Evolutionary conservation across 345 rosid species (phyloP).

Genomic region (Moricandia moricandioides): DNA sequence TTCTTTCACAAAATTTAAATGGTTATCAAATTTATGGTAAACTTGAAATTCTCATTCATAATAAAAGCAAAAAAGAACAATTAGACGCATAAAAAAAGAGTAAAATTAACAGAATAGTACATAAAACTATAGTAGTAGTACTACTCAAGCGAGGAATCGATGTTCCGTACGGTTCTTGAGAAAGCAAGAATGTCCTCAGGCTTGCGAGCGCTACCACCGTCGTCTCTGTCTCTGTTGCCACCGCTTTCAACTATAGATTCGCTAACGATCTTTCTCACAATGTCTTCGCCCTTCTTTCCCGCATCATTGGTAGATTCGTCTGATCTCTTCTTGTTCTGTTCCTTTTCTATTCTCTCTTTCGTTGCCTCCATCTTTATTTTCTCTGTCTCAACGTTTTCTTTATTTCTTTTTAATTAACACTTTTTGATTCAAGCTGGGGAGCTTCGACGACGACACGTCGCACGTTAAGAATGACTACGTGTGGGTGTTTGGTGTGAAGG

Average conservation of each 20-base stretch:
- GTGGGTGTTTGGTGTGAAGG: constrained; percentile 2
- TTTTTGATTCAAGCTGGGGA: not conserved
- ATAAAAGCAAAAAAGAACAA: not conserved
- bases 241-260: constrained; percentile 20
- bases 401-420: not conserved
- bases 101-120: not conserved
- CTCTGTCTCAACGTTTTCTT: not conserved
- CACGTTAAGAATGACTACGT: constrained; percentile 2
- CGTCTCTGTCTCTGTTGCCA: not conserved
- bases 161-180: constrained; percentile 36
- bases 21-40: no score
- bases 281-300: constrained; percentile 14
- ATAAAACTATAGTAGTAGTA: not conserved
- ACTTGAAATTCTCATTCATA: no score
- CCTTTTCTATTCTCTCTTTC: constrained; percentile 29
- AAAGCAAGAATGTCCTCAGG: constrained; percentile 35
- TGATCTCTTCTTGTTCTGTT: constrained; percentile 4
- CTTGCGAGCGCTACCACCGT: not conserved
- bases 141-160: constrained; percentile 31
- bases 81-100: not conserved
- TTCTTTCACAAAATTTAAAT: no score
- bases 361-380: constrained; percentile 29
- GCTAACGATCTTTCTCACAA: constrained; percentile 2
- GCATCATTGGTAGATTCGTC: constrained; percentile 3
- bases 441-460: not conserved